Evolutionary conservation across 2,329 filamentous ascomycete genomes (phyloP), one percentile per base, ranked within the genome.

Genomic region (Chrysosporium keratinophilum): DNA sequence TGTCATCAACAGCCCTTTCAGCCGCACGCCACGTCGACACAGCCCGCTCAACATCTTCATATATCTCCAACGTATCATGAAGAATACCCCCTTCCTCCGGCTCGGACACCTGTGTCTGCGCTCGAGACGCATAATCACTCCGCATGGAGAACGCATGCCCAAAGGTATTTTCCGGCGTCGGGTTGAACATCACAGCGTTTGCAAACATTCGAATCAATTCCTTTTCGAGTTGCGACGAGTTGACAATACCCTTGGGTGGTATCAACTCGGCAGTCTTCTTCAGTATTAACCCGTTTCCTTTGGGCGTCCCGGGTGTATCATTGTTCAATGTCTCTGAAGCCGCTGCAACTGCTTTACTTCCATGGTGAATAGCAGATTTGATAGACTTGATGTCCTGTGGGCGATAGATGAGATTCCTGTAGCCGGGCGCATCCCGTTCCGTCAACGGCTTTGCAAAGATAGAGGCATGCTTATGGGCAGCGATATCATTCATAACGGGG

Each of bases 101-200:
- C 61, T 83, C 80, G 60, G 85, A 86, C 7, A 80, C 76, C 37
- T 80, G 72, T 1, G 76, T 65, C 28, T 62, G 67, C 53, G 60
- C 63, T 56, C 52, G 58, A 55, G 46, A 58, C 47, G 23, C 47
- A 65, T 51, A 74, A 67, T 60, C 77, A 65, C 59, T 75, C 67
- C 57, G 75, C 75, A 66, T 69, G 48, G 61, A 68, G 59, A 89
- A 86, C 0, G 76, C 73, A 1, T 77, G 74, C 0, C 84, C 84
- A 9, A 85, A 81, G 0, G 85, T 85, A 23, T 84, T 80, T 60
- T 86, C 76, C 0, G 85, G 83, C 58, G 95, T 88, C 0, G 87
- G 83, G 62, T 97, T 97, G 75, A 95, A 98, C 93, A 98, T 97
- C 69, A 96, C 86, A 15, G 93, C 91, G 64, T 97, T 97, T 60